Evolutionary conservation across 129 eudicot genomes (phyloP), one percentile per base, ranked within the genome.

Genomic region (Cynara cardunculus): DNA sequence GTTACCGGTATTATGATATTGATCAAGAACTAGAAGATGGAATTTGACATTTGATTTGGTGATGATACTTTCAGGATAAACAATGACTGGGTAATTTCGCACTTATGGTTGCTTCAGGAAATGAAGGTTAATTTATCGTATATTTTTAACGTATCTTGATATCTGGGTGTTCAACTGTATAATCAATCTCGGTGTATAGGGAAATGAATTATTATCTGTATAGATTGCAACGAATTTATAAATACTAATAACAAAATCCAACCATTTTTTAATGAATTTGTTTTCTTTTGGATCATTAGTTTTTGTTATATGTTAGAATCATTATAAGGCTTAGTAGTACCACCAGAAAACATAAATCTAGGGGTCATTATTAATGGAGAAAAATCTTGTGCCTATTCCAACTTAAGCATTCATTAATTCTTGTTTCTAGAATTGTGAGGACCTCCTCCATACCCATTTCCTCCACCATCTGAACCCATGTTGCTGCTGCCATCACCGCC

Each of bases 331-430:
- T 68, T 81, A 28, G 49, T 22, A 66, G 69, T 25, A 46, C 49
- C 34, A n/a, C 39, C 39, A 19, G 59, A 13, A 71, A 28, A 34
- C 69, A 61, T 41, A 71, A 32, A 71, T 71, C 75, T 18, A 53
- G 71, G 78, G 34, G 18, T 59, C 35, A 73, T 53, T 79, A 71
- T 78, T 72, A 73, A 26, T 72, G 69, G 76, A 59, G 72, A 78
- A 79, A 74, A 68, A 78, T 21, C 75, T 56, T 56, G n/a, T 75
- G 76, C 78, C 82, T 86, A 86, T 82, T 83, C 76, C 7, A 46
- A 34, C 71, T 78, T 22, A 41, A n/a, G 32, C 67, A 24, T 78
- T 80, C 59, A 66, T 35, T 77, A 86, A 25, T 75, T 83, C 77
- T 80, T 84, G 75, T 82, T 37, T 62, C 80, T 68, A 77, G 65